Evolutionary conservation across 2,329 filamentous ascomycete species (phyloP).

Genomic region (Aurifilum marmelostoma): DNA sequence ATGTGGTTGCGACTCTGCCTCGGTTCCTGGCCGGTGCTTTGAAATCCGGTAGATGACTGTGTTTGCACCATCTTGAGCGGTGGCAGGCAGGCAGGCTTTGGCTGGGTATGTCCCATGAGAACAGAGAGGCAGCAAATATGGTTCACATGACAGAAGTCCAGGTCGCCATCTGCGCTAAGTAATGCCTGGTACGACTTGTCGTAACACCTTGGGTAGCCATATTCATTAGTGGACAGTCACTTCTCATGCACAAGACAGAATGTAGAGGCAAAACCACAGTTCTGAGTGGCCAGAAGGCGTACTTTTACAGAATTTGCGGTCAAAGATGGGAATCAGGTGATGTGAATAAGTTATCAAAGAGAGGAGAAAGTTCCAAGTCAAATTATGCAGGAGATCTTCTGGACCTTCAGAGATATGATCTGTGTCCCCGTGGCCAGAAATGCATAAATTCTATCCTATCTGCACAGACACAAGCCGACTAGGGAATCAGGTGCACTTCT

Average conservation of each 20-base stretch:
- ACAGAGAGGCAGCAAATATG: not conserved
- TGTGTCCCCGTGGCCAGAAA: not conserved
- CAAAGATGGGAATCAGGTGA: not conserved
- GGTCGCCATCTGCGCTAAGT: not conserved
- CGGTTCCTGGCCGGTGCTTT: not conserved
- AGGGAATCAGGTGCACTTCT: not conserved
- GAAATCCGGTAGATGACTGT: not conserved
- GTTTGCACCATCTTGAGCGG: not conserved
- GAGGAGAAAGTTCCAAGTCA: no score
- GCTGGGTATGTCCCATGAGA: not conserved
- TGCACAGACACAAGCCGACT: not conserved
- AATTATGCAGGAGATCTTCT: no score
- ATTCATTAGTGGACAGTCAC: not conserved
- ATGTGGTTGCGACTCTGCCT: not conserved
- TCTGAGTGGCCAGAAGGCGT: not conserved
- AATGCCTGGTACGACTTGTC: not conserved
- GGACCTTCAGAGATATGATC: not conserved
- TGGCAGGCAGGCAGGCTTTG: not conserved
- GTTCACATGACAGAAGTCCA: not conserved
- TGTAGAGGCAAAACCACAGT: not conserved
- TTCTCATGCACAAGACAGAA: not conserved
- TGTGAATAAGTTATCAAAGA: not conserved
- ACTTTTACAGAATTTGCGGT: not conserved
- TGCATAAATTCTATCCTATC: not conserved
- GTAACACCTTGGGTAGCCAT: not conserved